Evolutionary conservation across 1,284 basidiomycete genomes (phyloP).

Genomic region (Sporisorium reilianum): DNA sequence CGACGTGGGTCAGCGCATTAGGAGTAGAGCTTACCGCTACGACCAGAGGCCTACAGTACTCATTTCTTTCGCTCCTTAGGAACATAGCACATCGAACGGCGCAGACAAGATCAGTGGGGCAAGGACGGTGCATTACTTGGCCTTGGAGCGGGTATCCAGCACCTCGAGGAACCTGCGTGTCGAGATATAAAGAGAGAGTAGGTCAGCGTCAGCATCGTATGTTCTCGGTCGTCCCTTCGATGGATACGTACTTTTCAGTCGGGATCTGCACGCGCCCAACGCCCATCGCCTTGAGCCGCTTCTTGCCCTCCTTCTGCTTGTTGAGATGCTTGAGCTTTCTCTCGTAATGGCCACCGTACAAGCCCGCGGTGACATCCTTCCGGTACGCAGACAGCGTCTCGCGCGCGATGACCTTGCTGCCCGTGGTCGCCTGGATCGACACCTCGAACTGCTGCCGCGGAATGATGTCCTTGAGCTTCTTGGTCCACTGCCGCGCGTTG

Average conservation of each 20-base stretch:
- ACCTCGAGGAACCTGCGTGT: slow-evolving; percentile 34
- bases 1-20: not conserved
- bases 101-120: not conserved
- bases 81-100: not conserved
- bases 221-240: not conserved
- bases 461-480: slow-evolving; percentile 71
- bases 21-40: not conserved
- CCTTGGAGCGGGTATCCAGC: slow-evolving; percentile 41
- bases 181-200: not conserved
- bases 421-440: slow-evolving; percentile 74
- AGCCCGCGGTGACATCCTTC: slow-evolving; percentile 90
- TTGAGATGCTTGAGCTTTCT: slow-evolving; percentile 63
- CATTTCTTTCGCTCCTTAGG: no score
- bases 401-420: slow-evolving; percentile 86
- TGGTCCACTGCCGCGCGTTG: slow-evolving; percentile 56
- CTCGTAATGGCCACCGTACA: slow-evolving; percentile 81
- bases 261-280: slow-evolving; percentile 65
- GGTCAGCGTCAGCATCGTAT: not conserved
- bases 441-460: slow-evolving; percentile 94
- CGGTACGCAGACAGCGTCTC: slow-evolving; percentile 74
- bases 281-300: slow-evolving; percentile 61
- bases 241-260: slow-evolving; percentile 45
- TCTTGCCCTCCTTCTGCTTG: slow-evolving; percentile 68
- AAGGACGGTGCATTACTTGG: slow-evolving; percentile 14
- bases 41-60: no score